Conservation (phyloP, 1,284 basidiomycete genomes). For the Marasmius fiardii region DNA sequence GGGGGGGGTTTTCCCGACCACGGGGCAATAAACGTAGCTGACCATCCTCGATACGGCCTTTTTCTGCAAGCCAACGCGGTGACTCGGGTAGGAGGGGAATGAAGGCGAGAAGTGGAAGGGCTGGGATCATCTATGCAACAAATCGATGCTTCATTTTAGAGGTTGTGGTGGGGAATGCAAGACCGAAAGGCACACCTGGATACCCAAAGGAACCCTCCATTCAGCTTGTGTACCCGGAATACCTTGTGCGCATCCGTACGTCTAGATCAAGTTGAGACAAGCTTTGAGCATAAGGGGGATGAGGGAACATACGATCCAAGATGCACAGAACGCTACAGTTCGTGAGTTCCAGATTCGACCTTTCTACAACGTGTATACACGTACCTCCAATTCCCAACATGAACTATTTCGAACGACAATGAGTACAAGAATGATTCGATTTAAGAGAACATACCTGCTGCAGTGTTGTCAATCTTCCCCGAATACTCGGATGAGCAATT, state of each 20-base stretch:
- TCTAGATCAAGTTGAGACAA: constrained; percentile 27
- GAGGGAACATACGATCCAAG: constrained; percentile 32
- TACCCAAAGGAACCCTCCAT: constrained; percentile 53
- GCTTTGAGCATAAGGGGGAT: background rate
- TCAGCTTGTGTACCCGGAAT: constrained; percentile 34
- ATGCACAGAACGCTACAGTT: constrained; percentile 36
- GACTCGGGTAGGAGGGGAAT: constrained; percentile 44
- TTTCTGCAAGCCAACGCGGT: constrained; percentile 61
- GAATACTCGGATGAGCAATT: constrained; percentile 61
- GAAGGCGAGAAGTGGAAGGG: constrained; percentile 55
- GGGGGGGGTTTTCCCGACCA: background rate
- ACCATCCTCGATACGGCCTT: constrained; percentile 47
- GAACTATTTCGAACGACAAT: constrained; percentile 21
- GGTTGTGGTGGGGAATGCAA: too few relatives aligned
- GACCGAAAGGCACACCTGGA: constrained; percentile 27
- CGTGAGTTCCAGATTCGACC: background rate
- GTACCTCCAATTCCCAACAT: constrained; percentile 40
- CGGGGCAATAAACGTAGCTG: background rate
- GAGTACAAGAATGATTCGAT: background rate
- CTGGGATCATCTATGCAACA: constrained; percentile 32
- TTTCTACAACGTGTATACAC: background rate
- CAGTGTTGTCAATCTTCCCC: constrained; percentile 57
- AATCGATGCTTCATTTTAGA: background rate
- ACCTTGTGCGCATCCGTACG: constrained; percentile 34
- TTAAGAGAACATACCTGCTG: constrained; percentile 41